Conservation (phyloP, 2,329 filamentous ascomycete species). For the Tolypocladium cylindrosporum region DNA sequence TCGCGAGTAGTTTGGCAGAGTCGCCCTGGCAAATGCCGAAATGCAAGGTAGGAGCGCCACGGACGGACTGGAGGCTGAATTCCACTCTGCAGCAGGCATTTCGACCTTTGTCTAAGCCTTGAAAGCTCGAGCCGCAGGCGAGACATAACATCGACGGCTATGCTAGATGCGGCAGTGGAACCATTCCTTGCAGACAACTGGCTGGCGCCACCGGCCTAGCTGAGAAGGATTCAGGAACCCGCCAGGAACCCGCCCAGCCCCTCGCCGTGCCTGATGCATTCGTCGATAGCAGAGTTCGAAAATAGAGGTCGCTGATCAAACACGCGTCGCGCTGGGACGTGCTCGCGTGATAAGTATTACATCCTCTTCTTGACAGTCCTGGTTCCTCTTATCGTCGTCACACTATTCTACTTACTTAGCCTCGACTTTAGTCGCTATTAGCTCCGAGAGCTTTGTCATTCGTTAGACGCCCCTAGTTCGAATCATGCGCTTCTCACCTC, state of each 20-base stretch:
- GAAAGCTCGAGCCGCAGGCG: neutral
- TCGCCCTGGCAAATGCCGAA: neutral
- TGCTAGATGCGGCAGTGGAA: neutral
- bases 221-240: neutral
- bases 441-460: slow-evolving; percentile 15
- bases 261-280: neutral
- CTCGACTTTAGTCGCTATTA: slow-evolving; percentile 20
- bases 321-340: neutral
- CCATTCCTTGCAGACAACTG: neutral
- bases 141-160: neutral
- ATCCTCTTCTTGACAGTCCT: neutral
- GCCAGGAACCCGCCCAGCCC: neutral
- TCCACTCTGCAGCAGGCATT: neutral
- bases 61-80: neutral
- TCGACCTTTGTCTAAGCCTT: neutral
- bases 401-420: slow-evolving; percentile 12
- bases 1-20: neutral
- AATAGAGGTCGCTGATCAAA: neutral
- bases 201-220: neutral
- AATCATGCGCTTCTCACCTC: slow-evolving; percentile 17
- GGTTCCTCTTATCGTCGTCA: slow-evolving; percentile 2
- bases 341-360: neutral
- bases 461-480: slow-evolving; percentile 8
- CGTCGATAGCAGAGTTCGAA: neutral
- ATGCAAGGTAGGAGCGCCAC: neutral